A percentile compares a stretch with the other conserved stretches of the same genome.
Evolutionary conservation across 2,329 filamentous ascomycete species (phyloP).

Genomic region (Penicillium brasilianum): DNA sequence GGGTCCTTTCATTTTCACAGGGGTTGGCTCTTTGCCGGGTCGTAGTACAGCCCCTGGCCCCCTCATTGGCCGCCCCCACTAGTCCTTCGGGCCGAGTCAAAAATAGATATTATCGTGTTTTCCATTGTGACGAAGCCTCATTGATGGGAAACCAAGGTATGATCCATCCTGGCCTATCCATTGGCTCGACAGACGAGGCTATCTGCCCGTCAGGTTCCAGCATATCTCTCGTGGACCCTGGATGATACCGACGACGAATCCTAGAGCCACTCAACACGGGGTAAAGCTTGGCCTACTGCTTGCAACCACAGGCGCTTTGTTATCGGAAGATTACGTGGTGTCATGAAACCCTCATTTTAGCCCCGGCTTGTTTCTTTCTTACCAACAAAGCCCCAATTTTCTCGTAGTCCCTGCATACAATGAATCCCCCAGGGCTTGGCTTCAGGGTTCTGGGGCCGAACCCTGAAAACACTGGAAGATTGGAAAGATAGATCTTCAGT

Average conservation of each 20-base stretch:
- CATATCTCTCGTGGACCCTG: not conserved
- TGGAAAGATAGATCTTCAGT: not conserved
- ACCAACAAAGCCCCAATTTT: not conserved
- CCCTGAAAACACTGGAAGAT: not conserved
- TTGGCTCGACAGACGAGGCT: not conserved
- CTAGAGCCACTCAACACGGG: not conserved
- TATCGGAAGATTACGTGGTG: not conserved
- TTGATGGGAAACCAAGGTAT: not conserved
- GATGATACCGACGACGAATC: not conserved
- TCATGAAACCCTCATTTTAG: not conserved
- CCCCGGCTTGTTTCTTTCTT: not conserved
- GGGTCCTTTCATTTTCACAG: not conserved
- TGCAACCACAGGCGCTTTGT: not conserved
- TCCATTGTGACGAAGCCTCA: not conserved
- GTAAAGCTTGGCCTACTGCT: not conserved
- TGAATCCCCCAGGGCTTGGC: not conserved
- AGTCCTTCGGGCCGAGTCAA: constrained; percentile 1
- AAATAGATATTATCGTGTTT: not conserved
- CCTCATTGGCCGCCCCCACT: not conserved
- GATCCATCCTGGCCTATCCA: too few species aligned
- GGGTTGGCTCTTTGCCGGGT: not conserved
- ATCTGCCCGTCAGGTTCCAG: not conserved
- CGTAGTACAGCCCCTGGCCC: not conserved
- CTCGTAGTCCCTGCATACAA: not conserved
- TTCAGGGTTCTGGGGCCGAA: not conserved